These are phyloP conservation scores for Phoma sp. DNA, from an alignment of 2,329 filamentous ascomycete species.

Conservation along the genomic window DNA sequence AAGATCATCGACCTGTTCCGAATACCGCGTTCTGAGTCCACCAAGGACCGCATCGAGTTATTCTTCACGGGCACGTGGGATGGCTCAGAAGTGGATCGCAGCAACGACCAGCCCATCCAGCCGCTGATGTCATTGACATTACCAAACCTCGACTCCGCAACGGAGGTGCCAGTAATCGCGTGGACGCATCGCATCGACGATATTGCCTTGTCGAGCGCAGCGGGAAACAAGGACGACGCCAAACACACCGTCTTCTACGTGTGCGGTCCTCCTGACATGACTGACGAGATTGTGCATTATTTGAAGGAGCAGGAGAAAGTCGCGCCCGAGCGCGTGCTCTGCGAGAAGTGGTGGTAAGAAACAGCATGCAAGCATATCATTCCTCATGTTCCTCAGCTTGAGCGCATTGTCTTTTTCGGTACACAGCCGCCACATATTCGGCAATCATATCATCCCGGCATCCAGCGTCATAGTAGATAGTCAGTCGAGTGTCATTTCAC, in stretches of 20 bases:
- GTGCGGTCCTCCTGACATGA: constrained; percentile 57
- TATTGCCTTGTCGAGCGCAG: constrained; percentile 48
- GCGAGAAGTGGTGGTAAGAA: constrained; percentile 59
- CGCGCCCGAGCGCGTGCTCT: constrained; percentile 49
- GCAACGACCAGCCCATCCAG: constrained; percentile 36
- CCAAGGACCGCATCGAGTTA: constrained; percentile 41
- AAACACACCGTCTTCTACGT: constrained; percentile 53
- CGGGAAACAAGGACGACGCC: constrained; percentile 46
- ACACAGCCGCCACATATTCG: constrained; percentile 7
- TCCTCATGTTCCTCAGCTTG: constrained; percentile 3
- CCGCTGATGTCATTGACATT: constrained; percentile 43
- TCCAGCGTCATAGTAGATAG: constrained; percentile 15
- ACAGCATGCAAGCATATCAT: constrained; percentile 3
- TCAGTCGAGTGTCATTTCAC: constrained; percentile 19
- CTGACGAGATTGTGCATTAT: constrained; percentile 53
- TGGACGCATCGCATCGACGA: constrained; percentile 44
- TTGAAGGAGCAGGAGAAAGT: constrained; percentile 49
- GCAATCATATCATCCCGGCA: background rate
- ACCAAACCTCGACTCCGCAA: constrained; percentile 35
- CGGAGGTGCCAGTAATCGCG: constrained; percentile 38
- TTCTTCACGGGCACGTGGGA: constrained; percentile 47
- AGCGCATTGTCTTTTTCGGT: constrained; percentile 11
- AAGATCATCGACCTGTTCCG: constrained; percentile 42
- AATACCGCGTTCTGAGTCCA: constrained; percentile 32
- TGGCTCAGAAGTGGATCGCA: constrained; percentile 30